phyloP scores from a whole-genome alignment of 208 protist genomes.

The Angomonas ambiguus region DNA sequence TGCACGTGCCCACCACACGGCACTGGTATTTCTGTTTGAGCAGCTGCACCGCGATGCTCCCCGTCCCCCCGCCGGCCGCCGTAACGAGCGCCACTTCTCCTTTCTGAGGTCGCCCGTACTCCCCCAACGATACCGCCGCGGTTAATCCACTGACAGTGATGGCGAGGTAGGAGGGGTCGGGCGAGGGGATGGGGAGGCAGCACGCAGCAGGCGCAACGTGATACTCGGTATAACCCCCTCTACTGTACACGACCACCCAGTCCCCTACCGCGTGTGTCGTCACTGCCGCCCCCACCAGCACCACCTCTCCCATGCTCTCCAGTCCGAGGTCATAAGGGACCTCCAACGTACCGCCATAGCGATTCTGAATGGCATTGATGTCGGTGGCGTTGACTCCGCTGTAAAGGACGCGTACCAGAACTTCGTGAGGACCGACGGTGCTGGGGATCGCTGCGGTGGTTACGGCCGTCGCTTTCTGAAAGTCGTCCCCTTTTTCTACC shows the following conservation, averaged over 20 bases:
- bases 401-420: constrained; percentile 28
- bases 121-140: constrained; percentile 29
- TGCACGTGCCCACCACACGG: constrained; percentile 62
- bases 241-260: constrained; percentile 21
- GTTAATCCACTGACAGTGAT: constrained; percentile 32
- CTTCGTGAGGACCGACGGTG: constrained; percentile 15
- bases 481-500: constrained; percentile 25
- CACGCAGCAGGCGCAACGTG: constrained; percentile 18
- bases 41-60: constrained; percentile 53
- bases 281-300: constrained; percentile 15
- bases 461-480: constrained; percentile 23
- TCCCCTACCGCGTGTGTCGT: constrained; percentile 21
- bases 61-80: constrained; percentile 57
- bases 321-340: constrained; percentile 27
- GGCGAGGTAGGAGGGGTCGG: constrained; percentile 23
- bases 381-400: constrained; percentile 36
- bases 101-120: constrained; percentile 23
- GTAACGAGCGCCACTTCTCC: constrained; percentile 47
- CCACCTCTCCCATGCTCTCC: constrained; percentile 28
- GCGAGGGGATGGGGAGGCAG: constrained; percentile 16
- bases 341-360: constrained; percentile 20
- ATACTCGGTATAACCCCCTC: constrained; percentile 35
- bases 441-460: constrained; percentile 23
- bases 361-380: constrained; percentile 26
- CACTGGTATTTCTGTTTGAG: constrained; percentile 45